These are phyloP conservation scores for Gossypium anomalum DNA, from an alignment of 345 rosid species.

Conservation along the genomic window DNA sequence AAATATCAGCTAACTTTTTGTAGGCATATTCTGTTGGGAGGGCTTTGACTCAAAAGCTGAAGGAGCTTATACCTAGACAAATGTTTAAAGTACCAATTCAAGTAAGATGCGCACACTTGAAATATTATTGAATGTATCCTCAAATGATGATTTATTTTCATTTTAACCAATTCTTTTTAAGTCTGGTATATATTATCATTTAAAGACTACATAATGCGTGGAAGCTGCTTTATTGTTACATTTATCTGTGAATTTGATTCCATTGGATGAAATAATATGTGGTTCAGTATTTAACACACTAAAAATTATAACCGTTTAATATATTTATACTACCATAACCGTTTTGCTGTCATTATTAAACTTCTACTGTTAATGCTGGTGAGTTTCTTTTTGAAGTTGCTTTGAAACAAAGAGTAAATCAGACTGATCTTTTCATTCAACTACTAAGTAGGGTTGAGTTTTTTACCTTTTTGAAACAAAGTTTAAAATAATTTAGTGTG, in stretches of 20 bases:
- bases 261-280: background rate
- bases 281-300: background rate
- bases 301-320: background rate
- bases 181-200: background rate
- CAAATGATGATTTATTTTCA: background rate
- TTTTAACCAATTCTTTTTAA: background rate
- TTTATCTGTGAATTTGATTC: background rate
- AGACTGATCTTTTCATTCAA: background rate
- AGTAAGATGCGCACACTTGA: constrained; percentile 33
- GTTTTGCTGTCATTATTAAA: background rate
- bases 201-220: background rate
- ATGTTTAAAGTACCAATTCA: constrained; percentile 99
- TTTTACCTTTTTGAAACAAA: background rate
- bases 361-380: background rate
- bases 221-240: background rate
- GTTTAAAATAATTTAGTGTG: background rate
- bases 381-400: background rate
- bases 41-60: constrained; percentile 90
- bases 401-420: background rate
- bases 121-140: background rate
- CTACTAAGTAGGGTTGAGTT: background rate
- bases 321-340: background rate
- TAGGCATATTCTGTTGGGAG: constrained; percentile 95
- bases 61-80: constrained; percentile 97
- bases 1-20: constrained; percentile 18